A percentile compares a stretch with the other conserved stretches of the same genome.
phyloP scores from a whole-genome alignment of 495 filamentous ascomycete species.

The Penicillium psychrofluorescens region DNA sequence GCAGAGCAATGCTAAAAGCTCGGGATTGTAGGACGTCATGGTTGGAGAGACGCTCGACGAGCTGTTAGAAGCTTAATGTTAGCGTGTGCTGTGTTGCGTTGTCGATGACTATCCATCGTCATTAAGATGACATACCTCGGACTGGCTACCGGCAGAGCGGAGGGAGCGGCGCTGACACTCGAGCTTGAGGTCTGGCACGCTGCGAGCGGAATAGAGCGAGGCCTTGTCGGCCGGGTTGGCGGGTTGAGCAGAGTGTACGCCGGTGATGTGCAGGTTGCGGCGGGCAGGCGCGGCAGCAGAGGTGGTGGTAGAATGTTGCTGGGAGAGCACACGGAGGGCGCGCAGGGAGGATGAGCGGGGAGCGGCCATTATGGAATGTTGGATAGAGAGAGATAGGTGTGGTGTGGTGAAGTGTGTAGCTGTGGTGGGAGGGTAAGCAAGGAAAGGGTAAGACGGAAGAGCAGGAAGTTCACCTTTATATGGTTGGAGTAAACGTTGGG shows the following conservation, averaged over 20 bases:
- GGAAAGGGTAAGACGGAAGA: conserved; percentile 1
- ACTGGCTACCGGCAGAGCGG: conserved; percentile 24
- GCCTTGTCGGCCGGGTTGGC: conserved; percentile 28
- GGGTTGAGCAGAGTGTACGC: conserved; percentile 40
- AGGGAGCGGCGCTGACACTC: conserved; percentile 34
- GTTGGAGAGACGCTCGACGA: conserved; percentile 45
- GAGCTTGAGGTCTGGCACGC: conserved; percentile 29
- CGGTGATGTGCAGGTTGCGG: conserved; percentile 49
- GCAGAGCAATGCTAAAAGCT: conserved; percentile 48
- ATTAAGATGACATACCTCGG: conserved; percentile 22
- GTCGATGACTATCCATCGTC: not conserved
- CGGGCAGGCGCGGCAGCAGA: conserved; percentile 27
- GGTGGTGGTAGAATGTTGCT: conserved; percentile 30
- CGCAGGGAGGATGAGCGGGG: conserved; percentile 42
- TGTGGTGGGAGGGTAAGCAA: conserved; percentile 1
- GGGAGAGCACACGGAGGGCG: conserved; percentile 38
- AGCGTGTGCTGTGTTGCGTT: conserved; percentile 1
- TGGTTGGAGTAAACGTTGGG: conserved; percentile 19
- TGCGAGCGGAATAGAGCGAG: conserved; percentile 28
- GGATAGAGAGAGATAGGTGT: conserved; percentile 1
- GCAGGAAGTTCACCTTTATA: conserved; percentile 10
- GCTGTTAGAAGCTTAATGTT: conserved; percentile 17
- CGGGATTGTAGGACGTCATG: conserved; percentile 46
- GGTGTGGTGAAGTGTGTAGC: not conserved
- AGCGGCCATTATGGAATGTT: conserved; percentile 37